Percentiles rank a stretch among this genome's conserved stretches.
Evolutionary conservation across 352 stramenopile species (phyloP).

Genomic region (Globisporangium spiculum): DNA sequence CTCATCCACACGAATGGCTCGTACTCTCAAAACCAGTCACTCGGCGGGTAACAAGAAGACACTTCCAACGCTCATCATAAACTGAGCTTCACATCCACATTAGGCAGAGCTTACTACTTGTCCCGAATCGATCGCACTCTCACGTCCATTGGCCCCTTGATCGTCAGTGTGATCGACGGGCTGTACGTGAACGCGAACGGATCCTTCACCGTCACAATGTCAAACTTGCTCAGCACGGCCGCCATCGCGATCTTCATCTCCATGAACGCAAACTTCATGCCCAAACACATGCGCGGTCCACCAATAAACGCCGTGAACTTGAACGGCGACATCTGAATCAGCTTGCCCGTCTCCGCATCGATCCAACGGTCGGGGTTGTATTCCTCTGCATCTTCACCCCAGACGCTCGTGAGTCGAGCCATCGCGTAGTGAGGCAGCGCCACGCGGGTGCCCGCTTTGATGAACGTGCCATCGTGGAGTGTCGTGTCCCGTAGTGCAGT

Average conservation of each 20-base stretch:
- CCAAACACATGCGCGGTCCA: conserved; percentile 43
- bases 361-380: conserved; percentile 55
- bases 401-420: conserved; percentile 31
- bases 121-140: neutral
- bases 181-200: conserved; percentile 26
- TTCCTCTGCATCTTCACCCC: conserved; percentile 39
- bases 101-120: too few relatives aligned
- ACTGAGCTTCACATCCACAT: too few relatives aligned
- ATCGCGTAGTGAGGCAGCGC: conserved; percentile 41
- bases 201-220: conserved; percentile 23
- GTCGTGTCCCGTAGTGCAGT: conserved; percentile 30
- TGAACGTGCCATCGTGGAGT: conserved; percentile 45
- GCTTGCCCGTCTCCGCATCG: conserved; percentile 25
- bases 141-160: conserved; percentile 25
- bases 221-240: conserved; percentile 32
- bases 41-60: too few relatives aligned
- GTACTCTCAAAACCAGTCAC: too few relatives aligned
- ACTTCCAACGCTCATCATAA: too few relatives aligned
- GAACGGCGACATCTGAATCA: conserved; percentile 30
- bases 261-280: conserved; percentile 37
- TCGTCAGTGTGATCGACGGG: conserved; percentile 24
- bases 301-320: conserved; percentile 47
- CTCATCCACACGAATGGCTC: too few relatives aligned
- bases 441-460: conserved; percentile 32
- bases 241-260: conserved; percentile 43